phyloP scores from a whole-genome alignment of 2,329 filamentous ascomycete genomes.

The Trichoderma sp. region DNA sequence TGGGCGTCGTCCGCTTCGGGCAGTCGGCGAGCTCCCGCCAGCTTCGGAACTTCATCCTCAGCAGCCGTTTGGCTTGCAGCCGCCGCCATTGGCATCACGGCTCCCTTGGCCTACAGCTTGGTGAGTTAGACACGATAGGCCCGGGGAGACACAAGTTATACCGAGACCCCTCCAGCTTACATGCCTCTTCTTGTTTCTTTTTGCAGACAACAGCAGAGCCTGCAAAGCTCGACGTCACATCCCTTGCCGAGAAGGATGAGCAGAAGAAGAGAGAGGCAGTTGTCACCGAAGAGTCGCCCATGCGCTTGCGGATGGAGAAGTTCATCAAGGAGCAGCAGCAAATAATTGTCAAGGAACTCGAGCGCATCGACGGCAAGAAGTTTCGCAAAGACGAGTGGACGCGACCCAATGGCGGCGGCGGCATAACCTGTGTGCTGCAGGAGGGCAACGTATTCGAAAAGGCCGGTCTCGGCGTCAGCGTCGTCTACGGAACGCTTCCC shows the following conservation, averaged over 20 bases:
- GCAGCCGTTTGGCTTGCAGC: slow-evolving; percentile 35
- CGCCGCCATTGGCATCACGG: slow-evolving; percentile 49
- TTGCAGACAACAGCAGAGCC: slow-evolving; percentile 42
- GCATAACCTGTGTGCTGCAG: slow-evolving; percentile 91
- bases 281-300: slow-evolving; percentile 76
- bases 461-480: slow-evolving; percentile 89
- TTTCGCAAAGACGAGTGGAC: slow-evolving; percentile 87
- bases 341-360: slow-evolving; percentile 78
- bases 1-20: slow-evolving; percentile 29
- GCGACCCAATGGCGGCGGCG: slow-evolving; percentile 83
- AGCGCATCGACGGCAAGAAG: slow-evolving; percentile 75
- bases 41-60: slow-evolving; percentile 23
- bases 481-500: slow-evolving; percentile 90
- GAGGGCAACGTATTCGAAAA: slow-evolving; percentile 98
- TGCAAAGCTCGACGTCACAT: slow-evolving; percentile 56
- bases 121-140: slow-evolving; percentile 37
- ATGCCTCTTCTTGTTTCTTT: neutral
- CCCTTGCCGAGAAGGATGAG: slow-evolving; percentile 82
- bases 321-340: slow-evolving; percentile 93
- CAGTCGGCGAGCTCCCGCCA: slow-evolving; percentile 22
- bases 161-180: neutral
- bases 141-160: neutral
- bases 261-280: slow-evolving; percentile 68
- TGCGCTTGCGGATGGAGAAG: slow-evolving; percentile 96
- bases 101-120: slow-evolving; percentile 57